Conservation (phyloP, 1,284 basidiomycete species). For the Papiliotrema laurentii region DNA sequence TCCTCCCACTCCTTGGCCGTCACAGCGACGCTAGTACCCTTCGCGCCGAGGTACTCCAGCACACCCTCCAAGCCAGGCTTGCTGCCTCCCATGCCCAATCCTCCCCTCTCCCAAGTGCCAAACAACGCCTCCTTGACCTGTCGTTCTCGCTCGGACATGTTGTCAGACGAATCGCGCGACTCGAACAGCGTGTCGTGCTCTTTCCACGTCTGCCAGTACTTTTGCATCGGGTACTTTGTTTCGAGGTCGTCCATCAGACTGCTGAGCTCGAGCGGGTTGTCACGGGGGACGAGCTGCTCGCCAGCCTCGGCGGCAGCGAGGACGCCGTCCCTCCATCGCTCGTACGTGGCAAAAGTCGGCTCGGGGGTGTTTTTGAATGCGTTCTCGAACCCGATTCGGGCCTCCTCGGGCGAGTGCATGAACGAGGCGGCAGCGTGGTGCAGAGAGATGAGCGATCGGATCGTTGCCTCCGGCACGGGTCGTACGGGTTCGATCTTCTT, state of each 20-base stretch:
- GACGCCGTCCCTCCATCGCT: conserved; percentile 5
- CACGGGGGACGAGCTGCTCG: not conserved
- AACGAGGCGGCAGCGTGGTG: conserved; percentile 42
- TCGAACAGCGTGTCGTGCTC: conserved; percentile 1
- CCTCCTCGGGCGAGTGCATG: conserved; percentile 30
- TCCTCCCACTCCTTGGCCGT: conserved; percentile 26
- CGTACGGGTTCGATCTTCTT: not conserved
- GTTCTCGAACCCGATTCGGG: conserved; percentile 30
- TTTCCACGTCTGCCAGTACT: conserved; percentile 1
- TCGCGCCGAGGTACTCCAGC: conserved; percentile 31
- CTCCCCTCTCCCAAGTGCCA: conserved; percentile 36
- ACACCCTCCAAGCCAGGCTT: conserved; percentile 37
- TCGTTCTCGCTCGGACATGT: conserved; percentile 28
- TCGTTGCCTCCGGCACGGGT: not conserved
- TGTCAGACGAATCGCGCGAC: conserved; percentile 7
- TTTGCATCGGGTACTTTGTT: conserved; percentile 1
- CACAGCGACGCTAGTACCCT: conserved; percentile 20
- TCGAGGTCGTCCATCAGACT: not conserved
- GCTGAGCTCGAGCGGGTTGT: not conserved
- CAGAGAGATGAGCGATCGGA: conserved; percentile 34
- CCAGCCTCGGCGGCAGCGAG: not conserved
- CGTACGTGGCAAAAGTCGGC: conserved; percentile 15
- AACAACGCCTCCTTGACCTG: conserved; percentile 38
- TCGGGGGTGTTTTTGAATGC: conserved; percentile 22
- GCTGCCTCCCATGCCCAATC: conserved; percentile 12